These are phyloP conservation scores for Salix viminalis DNA, from an alignment of 345 rosid genomes.

Conservation along the genomic window DNA sequence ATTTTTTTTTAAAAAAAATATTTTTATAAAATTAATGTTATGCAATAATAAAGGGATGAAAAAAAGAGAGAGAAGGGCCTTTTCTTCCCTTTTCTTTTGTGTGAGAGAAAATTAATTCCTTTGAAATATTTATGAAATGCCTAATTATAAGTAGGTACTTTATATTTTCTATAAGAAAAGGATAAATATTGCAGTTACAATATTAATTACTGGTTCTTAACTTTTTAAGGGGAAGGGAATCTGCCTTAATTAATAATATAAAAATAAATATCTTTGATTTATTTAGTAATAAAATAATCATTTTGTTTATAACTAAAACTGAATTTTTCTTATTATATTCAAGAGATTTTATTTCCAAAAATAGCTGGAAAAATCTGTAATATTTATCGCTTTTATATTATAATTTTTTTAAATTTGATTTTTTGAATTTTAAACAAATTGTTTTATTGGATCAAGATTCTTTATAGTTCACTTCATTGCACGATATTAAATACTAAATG, in stretches of 20 bases:
- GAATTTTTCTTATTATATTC: neutral
- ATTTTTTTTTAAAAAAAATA: too few species aligned
- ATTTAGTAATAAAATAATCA: neutral
- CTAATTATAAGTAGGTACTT: neutral
- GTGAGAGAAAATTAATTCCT: neutral
- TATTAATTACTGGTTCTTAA: neutral
- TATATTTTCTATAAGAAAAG: neutral
- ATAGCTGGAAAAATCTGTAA: neutral
- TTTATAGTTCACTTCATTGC: neutral
- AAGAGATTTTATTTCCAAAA: constrained; percentile 2
- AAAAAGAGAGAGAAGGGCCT: neutral
- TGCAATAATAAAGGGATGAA: neutral
- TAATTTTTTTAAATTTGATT: neutral
- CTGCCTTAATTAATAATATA: constrained; percentile 1
- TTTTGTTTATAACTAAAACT: neutral
- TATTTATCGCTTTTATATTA: neutral
- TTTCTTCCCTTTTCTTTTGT: neutral
- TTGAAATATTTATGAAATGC: neutral
- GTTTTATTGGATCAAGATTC: neutral
- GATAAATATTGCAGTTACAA: neutral
- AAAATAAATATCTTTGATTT: neutral
- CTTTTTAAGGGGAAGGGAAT: neutral
- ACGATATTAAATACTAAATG: neutral
- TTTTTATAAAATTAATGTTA: neutral
- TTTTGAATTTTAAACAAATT: neutral